These are phyloP conservation scores for Suhomyces prunicola DNA, from an alignment of 805 yeast genomes.

Conservation along the genomic window DNA sequence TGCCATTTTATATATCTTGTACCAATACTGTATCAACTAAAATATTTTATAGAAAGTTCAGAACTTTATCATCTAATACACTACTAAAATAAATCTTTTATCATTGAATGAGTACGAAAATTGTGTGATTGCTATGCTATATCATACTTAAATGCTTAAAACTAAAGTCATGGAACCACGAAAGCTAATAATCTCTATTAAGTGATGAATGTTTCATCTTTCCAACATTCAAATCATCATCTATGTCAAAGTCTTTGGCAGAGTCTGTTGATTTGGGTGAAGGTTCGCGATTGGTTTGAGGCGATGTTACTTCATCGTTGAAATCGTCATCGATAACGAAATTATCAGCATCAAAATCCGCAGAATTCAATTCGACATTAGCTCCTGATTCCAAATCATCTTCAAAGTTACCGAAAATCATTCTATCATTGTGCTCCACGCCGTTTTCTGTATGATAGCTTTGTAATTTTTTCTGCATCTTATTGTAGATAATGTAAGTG, in stretches of 20 bases:
- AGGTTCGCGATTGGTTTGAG: neutral
- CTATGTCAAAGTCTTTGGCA: neutral
- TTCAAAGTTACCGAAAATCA: conserved; percentile 41
- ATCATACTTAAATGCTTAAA: neutral
- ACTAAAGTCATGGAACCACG: neutral
- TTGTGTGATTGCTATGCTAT: neutral
- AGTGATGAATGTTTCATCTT: conserved; percentile 2
- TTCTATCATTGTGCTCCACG: conserved; percentile 23
- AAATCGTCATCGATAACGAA: conserved; percentile 40
- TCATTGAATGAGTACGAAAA: neutral
- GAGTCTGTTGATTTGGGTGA: neutral
- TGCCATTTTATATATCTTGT: neutral
- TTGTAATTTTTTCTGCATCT: conserved; percentile 41
- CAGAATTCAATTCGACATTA: conserved; percentile 33
- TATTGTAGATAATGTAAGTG: conserved; percentile 64
- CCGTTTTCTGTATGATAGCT: conserved; percentile 19
- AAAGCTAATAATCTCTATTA: conserved; percentile 9
- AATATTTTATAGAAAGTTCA: neutral
- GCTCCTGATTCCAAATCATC: conserved; percentile 31
- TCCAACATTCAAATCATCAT: neutral
- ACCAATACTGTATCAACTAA: neutral
- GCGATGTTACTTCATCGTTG: conserved; percentile 3
- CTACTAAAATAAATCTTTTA: neutral
- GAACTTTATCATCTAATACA: neutral
- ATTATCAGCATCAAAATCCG: conserved; percentile 39